These are phyloP conservation scores for Aspergillus neotritici DNA, from an alignment of 2,329 filamentous ascomycete species.

Conservation along the genomic window DNA sequence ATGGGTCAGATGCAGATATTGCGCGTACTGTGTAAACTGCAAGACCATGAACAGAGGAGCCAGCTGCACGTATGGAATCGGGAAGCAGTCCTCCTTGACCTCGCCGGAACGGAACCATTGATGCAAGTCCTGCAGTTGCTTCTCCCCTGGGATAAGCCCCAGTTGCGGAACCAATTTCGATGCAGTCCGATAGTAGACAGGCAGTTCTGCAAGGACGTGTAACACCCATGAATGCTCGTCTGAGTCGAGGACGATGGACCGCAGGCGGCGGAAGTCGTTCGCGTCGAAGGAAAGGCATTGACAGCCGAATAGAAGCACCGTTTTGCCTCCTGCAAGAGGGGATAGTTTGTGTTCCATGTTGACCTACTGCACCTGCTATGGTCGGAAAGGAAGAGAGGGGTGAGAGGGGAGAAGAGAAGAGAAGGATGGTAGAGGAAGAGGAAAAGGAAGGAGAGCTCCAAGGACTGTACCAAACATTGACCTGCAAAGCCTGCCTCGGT, in stretches of 20 bases:
- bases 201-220: slow-evolving; percentile 10
- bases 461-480: no score
- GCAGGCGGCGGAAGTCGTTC: slow-evolving; percentile 10
- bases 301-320: slow-evolving; percentile 15
- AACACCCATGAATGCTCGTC: slow-evolving; percentile 14
- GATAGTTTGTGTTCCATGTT: neutral
- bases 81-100: slow-evolving; percentile 7
- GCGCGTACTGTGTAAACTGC: slow-evolving; percentile 13
- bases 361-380: neutral
- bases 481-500: no score
- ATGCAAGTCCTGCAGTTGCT: slow-evolving; percentile 5
- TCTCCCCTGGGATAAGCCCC: neutral
- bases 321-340: neutral
- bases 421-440: no score
- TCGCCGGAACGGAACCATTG: slow-evolving; percentile 11
- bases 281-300: slow-evolving; percentile 14
- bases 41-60: slow-evolving; percentile 16
- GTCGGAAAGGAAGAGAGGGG: no score
- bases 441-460: no score
- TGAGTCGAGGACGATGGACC: slow-evolving; percentile 6
- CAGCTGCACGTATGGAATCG: slow-evolving; percentile 13
- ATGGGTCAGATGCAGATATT: slow-evolving; percentile 6
- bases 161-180: slow-evolving; percentile 6
- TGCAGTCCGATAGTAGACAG: slow-evolving; percentile 9
- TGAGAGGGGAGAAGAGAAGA: no score